These are phyloP conservation scores for Hawksworthiomyces lignivorus DNA, from an alignment of 2,329 filamentous ascomycete species.

Conservation along the genomic window DNA sequence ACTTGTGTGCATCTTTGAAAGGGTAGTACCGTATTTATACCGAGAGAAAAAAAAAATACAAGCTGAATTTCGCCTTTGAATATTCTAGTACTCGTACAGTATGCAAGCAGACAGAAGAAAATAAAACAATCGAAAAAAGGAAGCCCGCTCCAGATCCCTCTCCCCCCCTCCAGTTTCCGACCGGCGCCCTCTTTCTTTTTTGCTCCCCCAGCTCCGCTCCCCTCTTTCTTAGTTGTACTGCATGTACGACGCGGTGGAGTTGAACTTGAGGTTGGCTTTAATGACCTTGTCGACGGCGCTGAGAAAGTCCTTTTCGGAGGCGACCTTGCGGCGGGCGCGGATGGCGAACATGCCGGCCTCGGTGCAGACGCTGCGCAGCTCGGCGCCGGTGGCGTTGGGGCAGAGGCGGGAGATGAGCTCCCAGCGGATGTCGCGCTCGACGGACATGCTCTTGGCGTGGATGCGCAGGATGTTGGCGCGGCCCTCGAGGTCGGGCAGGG, in stretches of 20 bases:
- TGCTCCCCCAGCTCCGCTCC: not conserved
- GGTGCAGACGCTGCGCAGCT: conserved; percentile 91
- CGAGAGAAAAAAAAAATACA: no score
- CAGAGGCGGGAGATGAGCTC: conserved; percentile 95
- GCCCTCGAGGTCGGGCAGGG: conserved; percentile 91
- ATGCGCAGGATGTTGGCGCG: conserved; percentile 96
- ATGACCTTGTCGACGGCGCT: conserved; percentile 99
- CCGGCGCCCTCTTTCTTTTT: no score
- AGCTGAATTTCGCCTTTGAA: no score
- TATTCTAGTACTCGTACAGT: no score
- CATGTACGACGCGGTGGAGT: conserved; percentile 95
- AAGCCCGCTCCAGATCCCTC: no score
- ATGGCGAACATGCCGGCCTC: conserved; percentile 99
- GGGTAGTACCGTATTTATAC: no score
- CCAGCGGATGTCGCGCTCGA: conserved; percentile 98
- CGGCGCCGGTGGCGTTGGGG: conserved; percentile 93
- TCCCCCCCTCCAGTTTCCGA: no score
- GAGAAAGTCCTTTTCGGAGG: conserved; percentile 97
- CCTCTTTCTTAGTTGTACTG: conserved; percentile 77
- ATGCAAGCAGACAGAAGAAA: no score
- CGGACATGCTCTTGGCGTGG: conserved; percentile 99
- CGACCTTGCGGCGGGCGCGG: conserved; percentile 88
- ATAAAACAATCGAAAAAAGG: no score
- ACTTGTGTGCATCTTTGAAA: no score
- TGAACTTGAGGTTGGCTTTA: conserved; percentile 98